Percentiles rank a stretch among this genome's conserved stretches.
Evolutionary conservation across 106 monocot genomes (phyloP).

Genomic region (Phalaenopsis equestris): DNA sequence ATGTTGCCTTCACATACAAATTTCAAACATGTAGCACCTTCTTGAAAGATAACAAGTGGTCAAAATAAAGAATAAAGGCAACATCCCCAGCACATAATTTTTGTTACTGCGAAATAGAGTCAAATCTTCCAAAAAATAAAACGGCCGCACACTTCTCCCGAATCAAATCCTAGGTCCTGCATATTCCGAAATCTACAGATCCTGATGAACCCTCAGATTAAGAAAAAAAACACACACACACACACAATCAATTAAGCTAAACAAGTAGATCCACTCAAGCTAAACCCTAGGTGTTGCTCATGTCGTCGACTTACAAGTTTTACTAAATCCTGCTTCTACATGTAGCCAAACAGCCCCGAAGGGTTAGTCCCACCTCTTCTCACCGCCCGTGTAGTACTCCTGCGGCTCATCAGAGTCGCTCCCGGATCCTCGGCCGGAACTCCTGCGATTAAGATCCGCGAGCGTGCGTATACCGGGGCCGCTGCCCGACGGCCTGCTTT

Average conservation of each 20-base stretch:
- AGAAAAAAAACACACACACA: too few relatives aligned
- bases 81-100: not conserved
- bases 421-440: slow-evolving; percentile 35
- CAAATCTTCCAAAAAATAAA: not conserved
- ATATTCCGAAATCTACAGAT: not conserved
- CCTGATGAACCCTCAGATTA: not conserved
- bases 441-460: slow-evolving; percentile 62
- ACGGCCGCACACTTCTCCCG: not conserved
- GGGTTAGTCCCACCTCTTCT: slow-evolving; percentile 52
- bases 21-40: not conserved
- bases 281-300: too few relatives aligned
- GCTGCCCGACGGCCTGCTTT: slow-evolving; percentile 15
- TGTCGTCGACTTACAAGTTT: too few relatives aligned
- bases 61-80: not conserved
- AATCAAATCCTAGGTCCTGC: not conserved
- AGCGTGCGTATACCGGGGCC: slow-evolving; percentile 57
- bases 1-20: not conserved
- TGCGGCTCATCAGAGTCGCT: slow-evolving; percentile 60
- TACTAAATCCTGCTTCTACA: not conserved
- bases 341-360: too few relatives aligned
- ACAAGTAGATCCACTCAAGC: not conserved
- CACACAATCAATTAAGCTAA: not conserved
- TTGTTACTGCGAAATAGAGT: not conserved
- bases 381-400: slow-evolving; percentile 90
- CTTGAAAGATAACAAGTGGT: not conserved